These are phyloP conservation scores for Bretschneidera sinensis DNA, from an alignment of 345 rosid genomes.

Conservation along the genomic window DNA sequence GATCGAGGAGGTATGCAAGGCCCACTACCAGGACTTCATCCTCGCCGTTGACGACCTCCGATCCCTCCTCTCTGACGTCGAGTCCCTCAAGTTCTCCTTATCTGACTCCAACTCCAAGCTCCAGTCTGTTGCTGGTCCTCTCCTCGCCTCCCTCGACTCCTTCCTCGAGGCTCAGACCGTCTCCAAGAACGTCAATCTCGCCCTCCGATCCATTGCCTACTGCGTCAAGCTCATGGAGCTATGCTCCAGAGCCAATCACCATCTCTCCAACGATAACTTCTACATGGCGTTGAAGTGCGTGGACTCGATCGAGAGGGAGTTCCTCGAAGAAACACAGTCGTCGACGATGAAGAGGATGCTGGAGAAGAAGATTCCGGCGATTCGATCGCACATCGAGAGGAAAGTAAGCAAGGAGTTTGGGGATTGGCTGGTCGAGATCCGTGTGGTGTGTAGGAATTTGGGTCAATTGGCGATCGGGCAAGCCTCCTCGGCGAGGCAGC, in stretches of 20 bases:
- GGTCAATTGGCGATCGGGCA: conserved; percentile 97
- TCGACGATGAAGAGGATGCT: conserved; percentile 77
- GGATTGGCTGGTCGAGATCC: conserved; percentile 97
- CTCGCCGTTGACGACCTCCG: conserved; percentile 96
- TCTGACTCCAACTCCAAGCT: conserved; percentile 83
- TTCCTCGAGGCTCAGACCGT: conserved; percentile 67
- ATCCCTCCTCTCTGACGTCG: conserved; percentile 95
- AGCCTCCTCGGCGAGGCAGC: conserved; percentile 87
- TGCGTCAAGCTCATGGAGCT: conserved; percentile 73
- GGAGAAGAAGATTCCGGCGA: conserved; percentile 77
- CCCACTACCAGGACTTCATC: conserved; percentile 97
- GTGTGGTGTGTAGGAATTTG: conserved; percentile 81
- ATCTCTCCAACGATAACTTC: conserved; percentile 59
- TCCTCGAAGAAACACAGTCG: conserved; percentile 60
- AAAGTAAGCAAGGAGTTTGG: conserved; percentile 85
- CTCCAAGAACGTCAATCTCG: conserved; percentile 68
- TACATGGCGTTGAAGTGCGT: conserved; percentile 89
- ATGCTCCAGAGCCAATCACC: conserved; percentile 67
- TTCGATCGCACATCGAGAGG: conserved; percentile 73
- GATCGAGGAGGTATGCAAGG: conserved; percentile 96
- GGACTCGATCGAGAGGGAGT: conserved; percentile 66
- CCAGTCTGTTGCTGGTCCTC: conserved; percentile 80
- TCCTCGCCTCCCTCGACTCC: conserved; percentile 67
- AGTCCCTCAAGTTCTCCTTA: conserved; percentile 81
- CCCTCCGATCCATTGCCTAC: conserved; percentile 45